Evolutionary conservation across 345 rosid species (phyloP), one percentile per base, ranked within the genome.

Genomic region (Hibiscus syriacus): DNA sequence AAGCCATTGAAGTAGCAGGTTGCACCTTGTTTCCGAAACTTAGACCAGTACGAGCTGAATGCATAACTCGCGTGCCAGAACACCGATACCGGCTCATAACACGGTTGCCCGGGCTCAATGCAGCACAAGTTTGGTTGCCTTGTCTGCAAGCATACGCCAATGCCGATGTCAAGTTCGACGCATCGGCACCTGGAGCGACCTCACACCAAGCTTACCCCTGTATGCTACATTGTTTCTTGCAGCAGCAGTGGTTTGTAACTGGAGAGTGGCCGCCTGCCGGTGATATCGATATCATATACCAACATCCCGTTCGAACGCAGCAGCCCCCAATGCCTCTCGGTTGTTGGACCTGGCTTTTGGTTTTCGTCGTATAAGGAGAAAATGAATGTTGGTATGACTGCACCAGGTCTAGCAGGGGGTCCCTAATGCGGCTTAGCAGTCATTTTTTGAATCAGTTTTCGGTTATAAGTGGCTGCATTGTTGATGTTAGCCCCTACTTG

Each of bases 261-360:
- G 0, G 80, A 50, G 8, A 41, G 13, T 22, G 29, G 56, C 14
- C 2, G 13, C 11, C 3, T 20, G 4, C 94, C 96, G 0, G 78
- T 80, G 52, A 87, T 64, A 65, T 89, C 92, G 8, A 92, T 77
- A 0, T 83, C 86, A n/a, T 86, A 92, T 3, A 78, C 63, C 0
- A 76, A 64, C 13, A 68, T 68, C 3, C 94, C 98, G 9, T 78
- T 78, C 32, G 87, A 72, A 48, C 73, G 67, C 50, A 87, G 54
- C 70, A 87, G 36, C 0, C 98, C 98, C 90, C 94, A 92, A 1
- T 87, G 92, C 57, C 95, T 82, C 84, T 87, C 94, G 1, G 90
- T 87, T 69, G 83, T 89, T 0, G 56, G 56, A 20, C 56, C 56
- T 20, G 56, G 19, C 79, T 92, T 92, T 34, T 62, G 81, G 77